Conservation (phyloP, 2,329 filamentous ascomycete genomes). For the Fusarium sp. region DNA sequence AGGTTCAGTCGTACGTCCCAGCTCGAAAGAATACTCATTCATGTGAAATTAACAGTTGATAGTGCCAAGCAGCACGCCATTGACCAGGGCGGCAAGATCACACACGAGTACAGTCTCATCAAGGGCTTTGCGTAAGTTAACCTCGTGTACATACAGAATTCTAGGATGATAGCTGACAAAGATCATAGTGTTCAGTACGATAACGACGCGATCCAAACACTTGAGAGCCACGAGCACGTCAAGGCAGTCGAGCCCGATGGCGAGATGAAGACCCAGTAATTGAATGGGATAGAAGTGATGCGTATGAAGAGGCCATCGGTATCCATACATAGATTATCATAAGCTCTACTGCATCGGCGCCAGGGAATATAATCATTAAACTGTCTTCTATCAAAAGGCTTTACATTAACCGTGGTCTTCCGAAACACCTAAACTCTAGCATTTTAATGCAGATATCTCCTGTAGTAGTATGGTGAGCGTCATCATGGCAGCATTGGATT, state of each 20-base stretch:
- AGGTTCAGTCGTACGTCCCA: constrained; percentile 73
- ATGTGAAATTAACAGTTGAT: constrained; percentile 8
- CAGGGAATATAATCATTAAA: constrained; percentile 20
- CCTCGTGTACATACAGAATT: neutral
- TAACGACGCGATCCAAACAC: constrained; percentile 71
- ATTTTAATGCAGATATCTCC: neutral
- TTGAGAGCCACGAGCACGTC: constrained; percentile 78
- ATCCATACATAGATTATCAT: constrained; percentile 24
- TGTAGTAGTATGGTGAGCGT: neutral
- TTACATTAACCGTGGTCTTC: neutral
- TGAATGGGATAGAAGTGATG: neutral
- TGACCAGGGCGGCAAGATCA: constrained; percentile 85
- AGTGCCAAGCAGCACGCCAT: constrained; percentile 82
- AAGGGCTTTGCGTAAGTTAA: constrained; percentile 88
- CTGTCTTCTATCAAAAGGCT: neutral
- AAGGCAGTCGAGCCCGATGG: constrained; percentile 79
- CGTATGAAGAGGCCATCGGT: constrained; percentile 1
- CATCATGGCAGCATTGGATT: neutral
- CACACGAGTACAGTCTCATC: constrained; percentile 85
- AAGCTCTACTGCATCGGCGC: constrained; percentile 22
- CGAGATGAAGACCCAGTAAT: constrained; percentile 77
- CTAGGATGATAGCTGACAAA: neutral
- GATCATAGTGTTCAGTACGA: constrained; percentile 76
- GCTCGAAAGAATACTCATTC: neutral
- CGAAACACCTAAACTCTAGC: neutral